Evolutionary conservation across 108 stramenopile species (phyloP), one percentile per base, ranked within the genome.

Genomic region (Heterococcus sp.): DNA sequence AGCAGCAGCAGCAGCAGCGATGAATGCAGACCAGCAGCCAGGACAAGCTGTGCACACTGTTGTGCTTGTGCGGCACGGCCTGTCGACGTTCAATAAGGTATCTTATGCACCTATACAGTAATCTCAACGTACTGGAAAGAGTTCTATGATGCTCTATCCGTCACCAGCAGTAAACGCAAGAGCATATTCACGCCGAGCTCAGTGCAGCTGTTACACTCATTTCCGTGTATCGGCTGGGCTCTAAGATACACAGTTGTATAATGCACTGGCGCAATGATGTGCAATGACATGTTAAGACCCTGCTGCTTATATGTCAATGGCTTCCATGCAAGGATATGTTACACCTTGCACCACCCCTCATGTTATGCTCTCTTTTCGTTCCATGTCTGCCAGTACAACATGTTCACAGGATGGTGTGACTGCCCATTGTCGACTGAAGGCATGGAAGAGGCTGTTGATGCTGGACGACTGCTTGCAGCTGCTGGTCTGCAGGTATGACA

Each of bases 401-500:
- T 66, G 3, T 46, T 84, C 27, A 78, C 85, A 38, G 86, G 86
- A 0, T 87, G 84, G 86, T 78, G 81, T 32, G 86, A 87, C 69
- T 80, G 82, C 1, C 84, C 85, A 30, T 66, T 87, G 74, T 68
- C 84, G 66, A 73, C 85, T 28, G 71, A 83, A 63, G 86, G 84
- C 32, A 69, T 34, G 31, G 30, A 39, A 68, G 86, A 87, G 75
- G 73, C 70, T 27, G 32, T 27, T 1, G 83, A 85, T 37, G 83
- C 83, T 14, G 86, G 83, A 21, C 75, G 79, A 65, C 78, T 88
- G 2, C 86, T 97, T 32, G 90, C 93, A 38, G 92, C 92, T 33
- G 46, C 46, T 0, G 83, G 82, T 38, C 94, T 95, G n/a, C n/a
- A n/a, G n/a, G n/a, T n/a, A n/a, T n/a, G n/a, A n/a, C n/a, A n/a